phyloP scores from a whole-genome alignment of 768 basidiomycete species.

The Leucosporidium creatinivorum region DNA sequence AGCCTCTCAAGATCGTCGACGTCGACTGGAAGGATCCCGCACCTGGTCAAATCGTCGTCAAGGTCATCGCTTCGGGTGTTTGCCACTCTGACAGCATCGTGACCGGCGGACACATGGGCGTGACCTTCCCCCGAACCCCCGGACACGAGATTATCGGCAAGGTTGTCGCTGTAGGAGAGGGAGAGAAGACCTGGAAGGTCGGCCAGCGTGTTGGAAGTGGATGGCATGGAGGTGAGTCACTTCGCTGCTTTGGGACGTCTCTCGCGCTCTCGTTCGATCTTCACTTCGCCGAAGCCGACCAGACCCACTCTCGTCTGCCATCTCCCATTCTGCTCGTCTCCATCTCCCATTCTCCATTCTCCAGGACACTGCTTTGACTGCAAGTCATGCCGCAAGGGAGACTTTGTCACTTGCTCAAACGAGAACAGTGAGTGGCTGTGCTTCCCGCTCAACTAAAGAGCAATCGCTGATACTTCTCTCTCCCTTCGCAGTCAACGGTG shows the following conservation, averaged over 20 bases:
- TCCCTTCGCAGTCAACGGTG: too few species aligned
- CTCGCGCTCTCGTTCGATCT: too few species aligned
- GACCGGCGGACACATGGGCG: neutral
- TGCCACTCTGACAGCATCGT: constrained; percentile 17
- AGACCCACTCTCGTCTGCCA: too few species aligned
- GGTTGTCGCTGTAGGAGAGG: constrained; percentile 26
- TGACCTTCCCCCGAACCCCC: constrained; percentile 8
- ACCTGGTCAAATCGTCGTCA: constrained; percentile 11
- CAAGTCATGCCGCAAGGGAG: constrained; percentile 3
- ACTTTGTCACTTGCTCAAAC: constrained; percentile 33
- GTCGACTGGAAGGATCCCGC: constrained; percentile 14
- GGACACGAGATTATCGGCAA: constrained; percentile 35
- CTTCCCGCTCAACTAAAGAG: neutral
- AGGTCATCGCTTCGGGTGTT: constrained; percentile 26
- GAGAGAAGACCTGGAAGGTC: constrained; percentile 34
- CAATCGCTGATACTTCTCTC: neutral
- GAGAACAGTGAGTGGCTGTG: constrained; percentile 28
- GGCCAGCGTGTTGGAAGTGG: constrained; percentile 34
- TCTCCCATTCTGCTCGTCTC: too few species aligned
- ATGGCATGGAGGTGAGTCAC: constrained; percentile 29
- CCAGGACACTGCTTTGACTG: neutral
- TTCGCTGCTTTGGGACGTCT: neutral
- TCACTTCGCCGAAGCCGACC: too few species aligned
- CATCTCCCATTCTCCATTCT: too few species aligned
- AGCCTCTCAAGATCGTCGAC: neutral